Evolutionary conservation across 2,329 filamentous ascomycete species (phyloP).

Genomic region (Trichophyton verrucosum): DNA sequence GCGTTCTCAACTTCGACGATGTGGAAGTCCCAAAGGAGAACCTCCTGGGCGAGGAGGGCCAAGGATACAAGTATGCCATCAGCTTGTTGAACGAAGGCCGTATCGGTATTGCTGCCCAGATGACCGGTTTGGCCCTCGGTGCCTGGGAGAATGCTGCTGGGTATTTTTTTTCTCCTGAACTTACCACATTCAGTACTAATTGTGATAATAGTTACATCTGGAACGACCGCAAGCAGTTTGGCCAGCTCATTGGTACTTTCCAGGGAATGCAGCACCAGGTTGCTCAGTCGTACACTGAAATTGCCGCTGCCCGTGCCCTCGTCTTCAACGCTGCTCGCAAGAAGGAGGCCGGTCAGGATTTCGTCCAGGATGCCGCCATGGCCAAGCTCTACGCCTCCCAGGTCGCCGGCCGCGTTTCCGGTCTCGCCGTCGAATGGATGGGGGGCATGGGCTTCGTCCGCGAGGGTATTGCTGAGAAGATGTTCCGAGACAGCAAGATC

Average conservation of each 20-base stretch:
- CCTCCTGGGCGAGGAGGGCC: constrained; percentile 72
- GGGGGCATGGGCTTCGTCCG: constrained; percentile 97
- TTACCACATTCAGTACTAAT: background rate
- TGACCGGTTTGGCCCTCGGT: constrained; percentile 84
- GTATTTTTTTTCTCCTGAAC: constrained; percentile 27
- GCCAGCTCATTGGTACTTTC: constrained; percentile 85
- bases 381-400: constrained; percentile 92
- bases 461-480: constrained; percentile 95
- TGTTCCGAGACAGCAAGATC: constrained; percentile 95
- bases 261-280: constrained; percentile 99
- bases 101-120: constrained; percentile 95
- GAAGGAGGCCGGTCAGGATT: constrained; percentile 95
- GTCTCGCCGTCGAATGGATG: constrained; percentile 95
- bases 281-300: constrained; percentile 89
- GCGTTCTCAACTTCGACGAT: constrained; percentile 95
- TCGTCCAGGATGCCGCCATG: constrained; percentile 94
- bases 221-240: constrained; percentile 98
- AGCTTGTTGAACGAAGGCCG: constrained; percentile 86
- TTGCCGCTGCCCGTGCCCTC: constrained; percentile 75
- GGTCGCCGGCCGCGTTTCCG: constrained; percentile 74
- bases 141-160: constrained; percentile 88
- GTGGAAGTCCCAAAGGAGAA: constrained; percentile 81
- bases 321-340: constrained; percentile 94
- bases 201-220: constrained; percentile 60
- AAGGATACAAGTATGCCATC: constrained; percentile 98